phyloP scores from a whole-genome alignment of 2,329 filamentous ascomycete genomes.

The Chaetomium sp. region DNA sequence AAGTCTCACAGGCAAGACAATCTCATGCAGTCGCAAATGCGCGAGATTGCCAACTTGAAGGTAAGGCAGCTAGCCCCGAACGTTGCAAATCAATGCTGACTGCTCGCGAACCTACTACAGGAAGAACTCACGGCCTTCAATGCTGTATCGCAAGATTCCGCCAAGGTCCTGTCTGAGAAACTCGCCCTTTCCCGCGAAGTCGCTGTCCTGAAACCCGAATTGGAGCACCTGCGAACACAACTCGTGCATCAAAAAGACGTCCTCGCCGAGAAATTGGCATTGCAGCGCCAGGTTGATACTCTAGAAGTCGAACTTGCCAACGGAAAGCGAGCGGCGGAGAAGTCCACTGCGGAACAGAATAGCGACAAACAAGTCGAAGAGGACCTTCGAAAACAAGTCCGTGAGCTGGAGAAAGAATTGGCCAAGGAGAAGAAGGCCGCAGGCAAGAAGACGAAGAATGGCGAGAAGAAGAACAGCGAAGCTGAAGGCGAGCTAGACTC shows the following conservation, averaged over 20 bases:
- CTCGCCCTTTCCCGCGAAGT: constrained; percentile 47
- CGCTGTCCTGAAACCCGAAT: constrained; percentile 46
- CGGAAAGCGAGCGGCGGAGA: constrained; percentile 64
- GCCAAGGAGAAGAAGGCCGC: constrained; percentile 25
- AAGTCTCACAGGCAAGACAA: constrained; percentile 40
- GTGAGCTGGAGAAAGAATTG: constrained; percentile 38
- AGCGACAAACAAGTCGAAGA: constrained; percentile 30
- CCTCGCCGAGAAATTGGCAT: constrained; percentile 69
- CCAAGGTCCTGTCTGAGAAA: constrained; percentile 59
- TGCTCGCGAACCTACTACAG: constrained; percentile 34
- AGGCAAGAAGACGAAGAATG: constrained; percentile 17
- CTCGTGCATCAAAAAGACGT: constrained; percentile 57
- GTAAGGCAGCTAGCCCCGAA: constrained; percentile 27
- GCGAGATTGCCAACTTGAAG: constrained; percentile 43
- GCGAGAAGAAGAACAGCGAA: constrained; percentile 26
- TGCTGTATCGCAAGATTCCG: constrained; percentile 60
- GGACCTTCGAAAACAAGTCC: constrained; percentile 27
- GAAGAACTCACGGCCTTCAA: constrained; percentile 65
- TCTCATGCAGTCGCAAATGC: constrained; percentile 42
- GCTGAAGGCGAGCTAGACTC: constrained; percentile 26
- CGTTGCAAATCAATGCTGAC: background rate
- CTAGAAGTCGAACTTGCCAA: constrained; percentile 77
- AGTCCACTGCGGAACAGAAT: constrained; percentile 38
- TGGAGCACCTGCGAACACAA: constrained; percentile 51
- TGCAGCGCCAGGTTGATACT: constrained; percentile 71